Percentiles rank a stretch among this genome's conserved stretches.
Evolutionary conservation across 2,329 filamentous ascomycete genomes (phyloP).

Genomic region (Xylaria sp.): DNA sequence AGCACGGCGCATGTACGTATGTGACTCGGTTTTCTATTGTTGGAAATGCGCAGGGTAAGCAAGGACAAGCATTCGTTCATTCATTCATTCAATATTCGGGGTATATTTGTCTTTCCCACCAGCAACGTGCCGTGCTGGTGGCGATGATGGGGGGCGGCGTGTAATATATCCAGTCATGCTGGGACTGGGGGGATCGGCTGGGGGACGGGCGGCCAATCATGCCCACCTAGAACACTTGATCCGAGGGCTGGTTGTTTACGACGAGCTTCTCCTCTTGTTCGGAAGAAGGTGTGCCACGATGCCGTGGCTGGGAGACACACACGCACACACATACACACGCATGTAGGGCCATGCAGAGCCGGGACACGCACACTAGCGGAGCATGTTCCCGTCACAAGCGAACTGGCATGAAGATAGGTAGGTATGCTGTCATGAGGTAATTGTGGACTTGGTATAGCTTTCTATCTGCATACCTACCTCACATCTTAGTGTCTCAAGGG

Average conservation of each 20-base stretch:
- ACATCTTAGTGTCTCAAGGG: not conserved
- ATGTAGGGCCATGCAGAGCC: constrained; percentile 27
- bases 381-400: constrained; percentile 37
- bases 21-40: constrained; percentile 10
- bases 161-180: constrained; percentile 38
- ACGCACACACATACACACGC: not conserved
- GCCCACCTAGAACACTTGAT: not conserved
- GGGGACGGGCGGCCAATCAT: constrained; percentile 27
- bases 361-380: constrained; percentile 39
- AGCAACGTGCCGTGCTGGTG: constrained; percentile 17
- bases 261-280: constrained; percentile 39
- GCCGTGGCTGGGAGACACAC: constrained; percentile 23
- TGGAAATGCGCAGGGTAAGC: not conserved
- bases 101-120: not conserved
- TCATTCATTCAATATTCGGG: not conserved
- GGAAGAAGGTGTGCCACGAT: constrained; percentile 36
- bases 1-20: not conserved
- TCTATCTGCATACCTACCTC: constrained; percentile 8
- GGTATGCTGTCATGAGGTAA: constrained; percentile 9
- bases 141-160: constrained; percentile 3
- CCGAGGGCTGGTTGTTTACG: constrained; percentile 25
- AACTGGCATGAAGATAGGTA: constrained; percentile 11
- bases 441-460: constrained; percentile 6
- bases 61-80: not conserved
- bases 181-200: constrained; percentile 29